phyloP scores from a whole-genome alignment of 768 basidiomycete genomes.

The Dacryopinax primogenitus region DNA sequence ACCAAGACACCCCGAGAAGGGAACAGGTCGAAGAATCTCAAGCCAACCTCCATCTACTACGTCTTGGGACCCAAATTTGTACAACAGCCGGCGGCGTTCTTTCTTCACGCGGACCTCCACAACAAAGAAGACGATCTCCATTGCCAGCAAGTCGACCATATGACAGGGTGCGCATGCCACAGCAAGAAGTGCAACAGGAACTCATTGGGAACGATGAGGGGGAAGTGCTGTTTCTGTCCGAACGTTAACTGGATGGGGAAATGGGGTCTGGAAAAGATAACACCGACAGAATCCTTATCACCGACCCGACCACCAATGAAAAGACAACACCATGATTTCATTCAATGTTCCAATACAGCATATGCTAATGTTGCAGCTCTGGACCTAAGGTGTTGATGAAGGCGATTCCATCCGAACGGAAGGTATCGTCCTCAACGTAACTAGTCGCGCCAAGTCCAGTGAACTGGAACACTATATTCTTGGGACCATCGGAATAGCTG shows the following conservation, averaged over 20 bases:
- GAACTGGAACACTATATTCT: conserved; percentile 11
- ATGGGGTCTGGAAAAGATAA: too few relatives aligned
- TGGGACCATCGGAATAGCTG: conserved; percentile 5
- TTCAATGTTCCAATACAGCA: background rate
- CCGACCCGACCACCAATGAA: too few relatives aligned
- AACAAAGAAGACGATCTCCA: too few relatives aligned
- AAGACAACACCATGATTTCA: background rate
- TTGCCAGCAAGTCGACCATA: too few relatives aligned
- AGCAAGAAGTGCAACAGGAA: too few relatives aligned
- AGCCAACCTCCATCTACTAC: background rate
- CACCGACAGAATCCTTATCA: too few relatives aligned
- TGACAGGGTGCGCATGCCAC: too few relatives aligned
- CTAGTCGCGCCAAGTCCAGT: conserved; percentile 4
- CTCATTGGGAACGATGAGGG: too few relatives aligned
- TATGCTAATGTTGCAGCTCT: background rate
- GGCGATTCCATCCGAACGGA: background rate
- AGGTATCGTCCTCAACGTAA: background rate
- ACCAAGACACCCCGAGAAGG: background rate
- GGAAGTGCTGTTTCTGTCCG: too few relatives aligned
- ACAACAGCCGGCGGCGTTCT: background rate
- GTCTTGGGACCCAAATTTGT: background rate
- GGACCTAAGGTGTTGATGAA: background rate
- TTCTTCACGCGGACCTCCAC: too few relatives aligned
- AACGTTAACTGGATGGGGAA: too few relatives aligned
- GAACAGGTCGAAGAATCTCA: background rate